These are phyloP conservation scores for Drosera capensis DNA, from an alignment of 148 eudicot genomes.

Conservation along the genomic window DNA sequence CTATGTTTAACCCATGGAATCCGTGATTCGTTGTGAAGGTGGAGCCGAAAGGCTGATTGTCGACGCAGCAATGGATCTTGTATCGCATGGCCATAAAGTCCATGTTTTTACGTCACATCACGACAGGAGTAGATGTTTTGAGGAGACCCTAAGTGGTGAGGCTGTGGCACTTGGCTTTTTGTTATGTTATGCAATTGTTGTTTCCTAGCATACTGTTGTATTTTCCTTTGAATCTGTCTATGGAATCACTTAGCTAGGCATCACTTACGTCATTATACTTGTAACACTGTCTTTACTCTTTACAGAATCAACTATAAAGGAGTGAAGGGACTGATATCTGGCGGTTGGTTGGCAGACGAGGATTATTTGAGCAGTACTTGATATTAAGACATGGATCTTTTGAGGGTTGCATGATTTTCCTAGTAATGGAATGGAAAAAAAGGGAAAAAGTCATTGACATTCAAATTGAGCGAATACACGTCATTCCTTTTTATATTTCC, in stretches of 20 bases:
- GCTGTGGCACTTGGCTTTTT: background rate
- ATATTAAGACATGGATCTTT: no score
- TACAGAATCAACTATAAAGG: no score
- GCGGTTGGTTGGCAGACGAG: no score
- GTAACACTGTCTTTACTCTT: no score
- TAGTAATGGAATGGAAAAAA: no score
- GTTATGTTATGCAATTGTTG: background rate
- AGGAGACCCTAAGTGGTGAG: slow-evolving; percentile 78
- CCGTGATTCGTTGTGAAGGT: slow-evolving; percentile 23
- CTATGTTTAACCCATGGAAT: background rate
- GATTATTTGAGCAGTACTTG: no score
- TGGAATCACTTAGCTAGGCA: background rate
- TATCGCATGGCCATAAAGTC: slow-evolving; percentile 65
- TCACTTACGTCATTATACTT: no score
- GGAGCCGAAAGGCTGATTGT: slow-evolving; percentile 98
- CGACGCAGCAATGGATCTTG: slow-evolving; percentile 87
- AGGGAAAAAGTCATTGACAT: no score
- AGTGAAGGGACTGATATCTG: no score
- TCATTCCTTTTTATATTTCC: no score
- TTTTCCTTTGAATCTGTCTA: background rate
- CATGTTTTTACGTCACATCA: slow-evolving; percentile 84
- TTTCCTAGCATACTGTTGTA: background rate
- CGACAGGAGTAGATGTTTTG: slow-evolving; percentile 75
- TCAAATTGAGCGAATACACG: no score
- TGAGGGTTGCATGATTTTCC: no score